These are phyloP conservation scores for Aspergillus haitiensis DNA, from an alignment of 495 filamentous ascomycete genomes.

Conservation along the genomic window DNA sequence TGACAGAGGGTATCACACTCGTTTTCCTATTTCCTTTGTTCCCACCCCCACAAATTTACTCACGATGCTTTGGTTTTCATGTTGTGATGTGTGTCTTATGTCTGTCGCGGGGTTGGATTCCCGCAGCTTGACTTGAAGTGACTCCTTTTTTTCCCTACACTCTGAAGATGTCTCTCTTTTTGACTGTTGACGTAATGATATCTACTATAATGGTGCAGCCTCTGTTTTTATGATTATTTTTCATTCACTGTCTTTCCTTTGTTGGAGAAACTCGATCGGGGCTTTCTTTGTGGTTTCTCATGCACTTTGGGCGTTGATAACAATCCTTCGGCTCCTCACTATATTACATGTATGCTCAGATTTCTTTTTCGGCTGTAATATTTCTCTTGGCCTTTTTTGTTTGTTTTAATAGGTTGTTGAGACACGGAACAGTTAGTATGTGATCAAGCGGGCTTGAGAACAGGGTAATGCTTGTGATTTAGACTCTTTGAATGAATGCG, in stretches of 20 bases:
- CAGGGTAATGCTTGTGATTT: slow-evolving; percentile 29
- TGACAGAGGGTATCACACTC: slow-evolving; percentile 19
- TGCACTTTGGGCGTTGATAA: slow-evolving; percentile 25
- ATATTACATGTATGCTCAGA: slow-evolving; percentile 18
- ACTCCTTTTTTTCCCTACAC: slow-evolving; percentile 18
- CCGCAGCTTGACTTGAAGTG: slow-evolving; percentile 12
- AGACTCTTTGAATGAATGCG: slow-evolving; percentile 24
- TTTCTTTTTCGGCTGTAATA: slow-evolving; percentile 24
- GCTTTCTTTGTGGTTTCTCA: slow-evolving; percentile 15
- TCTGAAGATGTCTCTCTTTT: slow-evolving; percentile 15
- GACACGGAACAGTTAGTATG: slow-evolving; percentile 22
- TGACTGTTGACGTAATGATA: slow-evolving; percentile 30
- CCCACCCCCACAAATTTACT: slow-evolving; percentile 28
- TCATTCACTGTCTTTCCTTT: slow-evolving; percentile 26
- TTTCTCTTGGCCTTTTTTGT: slow-evolving; percentile 18
- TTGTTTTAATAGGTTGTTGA: slow-evolving; percentile 19
- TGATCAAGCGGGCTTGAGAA: slow-evolving; percentile 35
- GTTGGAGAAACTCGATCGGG: slow-evolving; percentile 29
- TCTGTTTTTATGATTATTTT: slow-evolving; percentile 10
- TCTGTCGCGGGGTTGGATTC: slow-evolving; percentile 26
- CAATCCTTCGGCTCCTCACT: slow-evolving; percentile 12
- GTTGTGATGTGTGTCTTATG: slow-evolving; percentile 14
- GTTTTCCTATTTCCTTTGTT: slow-evolving; percentile 28
- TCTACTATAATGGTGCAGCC: slow-evolving; percentile 22
- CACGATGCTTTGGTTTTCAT: slow-evolving; percentile 25